Evolutionary conservation across 179 eudicot species (phyloP), one percentile per base, ranked within the genome.

Genomic region (Gypsophila paniculata): DNA sequence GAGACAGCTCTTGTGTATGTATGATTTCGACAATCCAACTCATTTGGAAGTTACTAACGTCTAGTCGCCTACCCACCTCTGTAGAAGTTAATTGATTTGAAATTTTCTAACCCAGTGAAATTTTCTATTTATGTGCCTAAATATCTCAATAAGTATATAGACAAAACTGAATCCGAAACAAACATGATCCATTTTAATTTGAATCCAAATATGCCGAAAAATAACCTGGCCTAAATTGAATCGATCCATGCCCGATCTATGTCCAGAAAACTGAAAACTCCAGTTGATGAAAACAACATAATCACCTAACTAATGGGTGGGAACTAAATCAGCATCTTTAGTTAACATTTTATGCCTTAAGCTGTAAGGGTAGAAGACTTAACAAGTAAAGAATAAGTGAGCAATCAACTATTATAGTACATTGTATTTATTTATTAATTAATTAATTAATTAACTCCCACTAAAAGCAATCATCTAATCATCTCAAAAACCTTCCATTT

Each of bases 311-410:
- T 23, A 32, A 4, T 42, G 1, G 8, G 26, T 64, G 48, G 29
- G 39, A 14, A 13, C 38, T 26, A 15, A 32, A 61, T 59, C n/a
- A 60, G 19, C 9, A 54, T 21, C 23, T 54, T 54, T 54, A 61
- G 17, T 19, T 11, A 59, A 21, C 21, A 46, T 46, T 18, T 6
- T 46, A 11, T 63, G 8, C 32, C 48, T 54, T 64, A 36, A 14
- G 14, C 2, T 61, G 6, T 39, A 6, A 36, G 21, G 19, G 0
- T 61, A 8, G 23, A 70, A 61, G 54, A 71, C 51, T 76, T 59
- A 22, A 26, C 61, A 77, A 73, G 80, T 61, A 77, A 77, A 65
- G 80, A 77, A 76, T 76, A 71, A 65, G 25, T 63, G 60, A 64
- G 0, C 23, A 2, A 46, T 32, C 44, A 75, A 68, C 72, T 0